Conservation (phyloP, 495 filamentous ascomycete species). For the Neurospora intermedia region DNA sequence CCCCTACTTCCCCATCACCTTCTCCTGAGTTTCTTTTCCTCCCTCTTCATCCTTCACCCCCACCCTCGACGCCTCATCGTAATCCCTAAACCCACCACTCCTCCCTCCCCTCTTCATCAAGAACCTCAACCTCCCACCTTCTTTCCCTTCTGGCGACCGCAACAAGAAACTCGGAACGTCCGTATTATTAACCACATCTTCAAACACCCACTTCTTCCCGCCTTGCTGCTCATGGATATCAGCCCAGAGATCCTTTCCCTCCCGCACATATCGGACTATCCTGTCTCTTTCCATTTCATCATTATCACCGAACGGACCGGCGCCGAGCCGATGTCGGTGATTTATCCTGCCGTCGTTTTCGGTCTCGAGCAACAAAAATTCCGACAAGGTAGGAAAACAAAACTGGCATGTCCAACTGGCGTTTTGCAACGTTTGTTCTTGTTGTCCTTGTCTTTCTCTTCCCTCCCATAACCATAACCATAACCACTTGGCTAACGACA, state of each 20-base stretch:
- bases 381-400: slow-evolving; percentile 40
- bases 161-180: slow-evolving; percentile 36
- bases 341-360: too few species aligned
- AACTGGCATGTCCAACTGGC: slow-evolving; percentile 47
- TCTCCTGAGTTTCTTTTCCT: neutral
- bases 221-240: neutral
- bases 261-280: slow-evolving; percentile 36
- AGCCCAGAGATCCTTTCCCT: slow-evolving; percentile 42
- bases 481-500: neutral
- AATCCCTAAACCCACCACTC: slow-evolving; percentile 31
- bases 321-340: slow-evolving; percentile 23
- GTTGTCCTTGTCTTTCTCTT: slow-evolving; percentile 10
- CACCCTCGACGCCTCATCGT: neutral
- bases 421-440: slow-evolving; percentile 21
- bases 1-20: neutral
- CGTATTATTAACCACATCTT: slow-evolving; percentile 30
- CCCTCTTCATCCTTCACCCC: neutral
- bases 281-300: slow-evolving; percentile 22
- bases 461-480: slow-evolving; percentile 16
- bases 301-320: slow-evolving; percentile 11
- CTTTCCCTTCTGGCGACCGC: neutral
- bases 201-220: slow-evolving; percentile 32
- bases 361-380: too few species aligned
- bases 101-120: slow-evolving; percentile 28
- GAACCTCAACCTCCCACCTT: slow-evolving; percentile 26